phyloP scores from a whole-genome alignment of 305 asterid genomes.

The Rubia tinctorum region DNA sequence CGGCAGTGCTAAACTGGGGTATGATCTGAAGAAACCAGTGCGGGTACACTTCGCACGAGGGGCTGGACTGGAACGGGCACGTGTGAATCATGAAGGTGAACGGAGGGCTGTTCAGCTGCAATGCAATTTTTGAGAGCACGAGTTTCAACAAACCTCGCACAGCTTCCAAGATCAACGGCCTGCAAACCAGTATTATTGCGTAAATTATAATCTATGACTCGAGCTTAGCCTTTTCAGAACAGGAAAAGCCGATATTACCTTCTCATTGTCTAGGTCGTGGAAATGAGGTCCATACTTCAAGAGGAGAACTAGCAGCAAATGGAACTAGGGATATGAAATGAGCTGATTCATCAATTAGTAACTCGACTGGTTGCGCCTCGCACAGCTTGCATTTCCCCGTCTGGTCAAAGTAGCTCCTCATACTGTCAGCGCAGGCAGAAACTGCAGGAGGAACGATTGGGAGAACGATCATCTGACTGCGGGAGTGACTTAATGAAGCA shows the following conservation, averaged over 20 bases:
- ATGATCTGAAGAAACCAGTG: slow-evolving; percentile 95
- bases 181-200: slow-evolving; percentile 18
- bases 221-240: neutral
- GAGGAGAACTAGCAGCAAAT: slow-evolving; percentile 73
- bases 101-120: slow-evolving; percentile 85
- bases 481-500: slow-evolving; percentile 97
- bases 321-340: slow-evolving; percentile 77
- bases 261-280: slow-evolving; percentile 54
- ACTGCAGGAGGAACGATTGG: slow-evolving; percentile 77
- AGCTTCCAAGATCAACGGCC: slow-evolving; percentile 90
- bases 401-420: slow-evolving; percentile 61
- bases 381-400: slow-evolving; percentile 82
- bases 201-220: too few species aligned
- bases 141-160: slow-evolving; percentile 73
- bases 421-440: slow-evolving; percentile 56
- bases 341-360: slow-evolving; percentile 52
- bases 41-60: slow-evolving; percentile 37
- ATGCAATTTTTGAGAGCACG: slow-evolving; percentile 59
- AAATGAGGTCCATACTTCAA: slow-evolving; percentile 94
- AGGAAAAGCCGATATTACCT: slow-evolving; percentile 43
- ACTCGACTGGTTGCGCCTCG: slow-evolving; percentile 38
- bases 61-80: slow-evolving; percentile 48
- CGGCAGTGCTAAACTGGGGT: slow-evolving; percentile 70
- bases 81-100: slow-evolving; percentile 75
- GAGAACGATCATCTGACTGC: slow-evolving; percentile 89